Percentiles rank a stretch among this genome's conserved stretches.
These are phyloP conservation scores for Picea abies DNA, from an alignment of 83 land plant genomes.

Conservation along the genomic window DNA sequence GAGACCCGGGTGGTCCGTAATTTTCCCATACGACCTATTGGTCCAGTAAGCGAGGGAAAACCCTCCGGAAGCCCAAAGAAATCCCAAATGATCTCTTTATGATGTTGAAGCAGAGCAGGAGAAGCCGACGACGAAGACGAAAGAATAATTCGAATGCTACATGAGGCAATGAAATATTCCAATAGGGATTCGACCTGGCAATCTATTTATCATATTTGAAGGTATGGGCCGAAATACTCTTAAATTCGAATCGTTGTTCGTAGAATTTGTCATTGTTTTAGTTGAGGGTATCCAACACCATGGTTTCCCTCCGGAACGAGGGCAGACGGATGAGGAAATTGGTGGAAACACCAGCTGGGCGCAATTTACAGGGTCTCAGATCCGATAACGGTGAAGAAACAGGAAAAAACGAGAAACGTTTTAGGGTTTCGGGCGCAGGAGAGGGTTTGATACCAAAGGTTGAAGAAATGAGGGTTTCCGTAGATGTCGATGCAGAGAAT, in stretches of 20 bases:
- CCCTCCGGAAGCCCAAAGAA: no score
- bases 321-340: not conserved
- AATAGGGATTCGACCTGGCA: constrained; percentile 7
- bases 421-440: no score
- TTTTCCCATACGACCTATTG: not conserved
- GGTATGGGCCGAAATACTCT: not conserved
- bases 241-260: no score
- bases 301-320: constrained; percentile 10
- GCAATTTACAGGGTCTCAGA: not conserved
- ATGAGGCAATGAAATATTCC: not conserved
- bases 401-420: not conserved
- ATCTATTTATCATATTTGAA: not conserved
- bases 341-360: not conserved
- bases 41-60: not conserved
- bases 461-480: not conserved
- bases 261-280: not conserved
- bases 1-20: no score
- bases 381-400: not conserved
- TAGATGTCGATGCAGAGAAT: not conserved
- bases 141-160: not conserved
- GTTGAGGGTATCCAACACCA: not conserved
- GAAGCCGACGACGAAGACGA: no score
- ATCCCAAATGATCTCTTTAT: not conserved
- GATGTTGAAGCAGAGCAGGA: not conserved
- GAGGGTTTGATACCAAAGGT: not conserved